Evolutionary conservation across 306 rosid species (phyloP).

Genomic region (Cucumis cinereus): DNA sequence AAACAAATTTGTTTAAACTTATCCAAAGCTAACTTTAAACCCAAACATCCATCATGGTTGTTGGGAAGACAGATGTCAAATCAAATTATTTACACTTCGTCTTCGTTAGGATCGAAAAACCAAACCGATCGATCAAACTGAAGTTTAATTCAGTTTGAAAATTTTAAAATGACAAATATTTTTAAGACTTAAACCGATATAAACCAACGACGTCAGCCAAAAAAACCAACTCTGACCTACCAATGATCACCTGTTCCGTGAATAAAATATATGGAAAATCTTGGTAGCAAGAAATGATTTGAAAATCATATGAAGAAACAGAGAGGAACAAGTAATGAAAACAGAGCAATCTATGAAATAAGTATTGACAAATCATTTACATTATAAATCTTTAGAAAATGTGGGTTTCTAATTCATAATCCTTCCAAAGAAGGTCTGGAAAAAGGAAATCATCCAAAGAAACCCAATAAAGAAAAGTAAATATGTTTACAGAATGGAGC

Average conservation of each 20-base stretch:
- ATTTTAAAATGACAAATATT: too few relatives aligned
- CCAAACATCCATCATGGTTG: too few relatives aligned
- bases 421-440: background rate
- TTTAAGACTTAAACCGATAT: too few relatives aligned
- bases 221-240: too few relatives aligned
- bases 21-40: background rate
- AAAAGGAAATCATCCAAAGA: too few relatives aligned
- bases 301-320: background rate
- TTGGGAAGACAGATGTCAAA: background rate
- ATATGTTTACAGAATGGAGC: background rate
- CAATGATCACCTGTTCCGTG: too few relatives aligned
- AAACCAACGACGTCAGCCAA: too few relatives aligned
- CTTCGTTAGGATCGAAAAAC: too few relatives aligned
- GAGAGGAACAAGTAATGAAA: background rate
- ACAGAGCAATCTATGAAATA: too few relatives aligned
- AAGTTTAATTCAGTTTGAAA: too few relatives aligned
- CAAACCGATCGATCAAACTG: too few relatives aligned
- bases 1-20: background rate
- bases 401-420: background rate
- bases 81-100: background rate
- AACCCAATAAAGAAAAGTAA: background rate
- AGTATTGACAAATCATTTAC: too few relatives aligned
- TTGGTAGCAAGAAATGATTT: background rate
- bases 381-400: background rate
- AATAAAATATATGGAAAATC: background rate